Evolutionary conservation across 306 rosid genomes (phyloP).

Genomic region (Rosa multiflora): DNA sequence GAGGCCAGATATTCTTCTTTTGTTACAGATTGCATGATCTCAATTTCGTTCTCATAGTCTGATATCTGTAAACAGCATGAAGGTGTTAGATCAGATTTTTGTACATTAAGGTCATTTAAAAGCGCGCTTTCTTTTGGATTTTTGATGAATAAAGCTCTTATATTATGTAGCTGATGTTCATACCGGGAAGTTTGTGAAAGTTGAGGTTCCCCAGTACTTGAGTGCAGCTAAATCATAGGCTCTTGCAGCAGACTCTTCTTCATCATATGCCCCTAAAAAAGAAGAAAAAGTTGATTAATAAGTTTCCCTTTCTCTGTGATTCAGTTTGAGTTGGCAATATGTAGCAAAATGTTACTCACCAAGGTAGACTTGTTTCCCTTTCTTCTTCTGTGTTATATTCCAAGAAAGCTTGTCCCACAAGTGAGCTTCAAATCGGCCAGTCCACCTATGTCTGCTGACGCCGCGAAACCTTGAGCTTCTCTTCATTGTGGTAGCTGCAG

Average conservation of each 20-base stretch:
- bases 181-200: conserved; percentile 85
- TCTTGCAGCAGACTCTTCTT: conserved; percentile 91
- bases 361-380: conserved; percentile 83
- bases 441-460: conserved; percentile 95
- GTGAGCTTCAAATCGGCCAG: conserved; percentile 90
- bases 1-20: conserved; percentile 93
- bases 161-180: background rate
- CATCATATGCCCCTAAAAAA: conserved; percentile 78
- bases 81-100: background rate
- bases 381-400: conserved; percentile 90
- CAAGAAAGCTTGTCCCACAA: conserved; percentile 94
- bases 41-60: conserved; percentile 73
- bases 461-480: conserved; percentile 84
- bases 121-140: background rate
- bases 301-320: background rate
- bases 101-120: background rate
- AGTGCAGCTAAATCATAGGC: conserved; percentile 94
- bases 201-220: conserved; percentile 85
- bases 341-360: conserved; percentile 31
- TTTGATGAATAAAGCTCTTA: background rate
- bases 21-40: conserved; percentile 69
- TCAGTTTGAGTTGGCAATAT: background rate
- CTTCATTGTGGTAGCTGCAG: conserved; percentile 52
- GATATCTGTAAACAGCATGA: conserved; percentile 39
- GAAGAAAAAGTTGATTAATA: background rate